Evolutionary conservation across 306 rosid species (phyloP), one percentile per base, ranked within the genome.

Genomic region (Cercis canadensis): DNA sequence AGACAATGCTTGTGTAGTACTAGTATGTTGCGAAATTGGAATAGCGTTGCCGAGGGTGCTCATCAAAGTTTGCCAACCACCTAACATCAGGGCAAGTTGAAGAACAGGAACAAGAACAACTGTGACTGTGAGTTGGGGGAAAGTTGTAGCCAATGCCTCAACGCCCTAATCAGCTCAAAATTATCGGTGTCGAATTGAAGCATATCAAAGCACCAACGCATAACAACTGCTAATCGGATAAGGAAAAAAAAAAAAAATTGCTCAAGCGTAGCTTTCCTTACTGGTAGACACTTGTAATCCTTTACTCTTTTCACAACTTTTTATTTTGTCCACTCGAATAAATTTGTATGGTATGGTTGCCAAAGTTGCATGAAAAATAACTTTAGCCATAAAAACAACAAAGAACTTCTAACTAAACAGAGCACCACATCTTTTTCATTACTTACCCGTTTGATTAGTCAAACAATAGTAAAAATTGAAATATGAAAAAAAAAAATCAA

Each of bases 41-140:
- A 75, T 19, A 55, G 65, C 45, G 33, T 54, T 13, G 36, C 65
- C 40, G 32, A 43, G 56, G 43, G 57, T 8, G 73, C 69, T 69
- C 9, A 49, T 37, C 8, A 76, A 44, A 14, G 53, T 39, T n/a
- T 49, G 57, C 57, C 65, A 53, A 40, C 77, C 64, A 21, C 57
- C 67, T 58, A 80, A 69, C 83, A 78, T 82, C 45, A 24, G 54
- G n/a, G n/a, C n/a, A n/a, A n/a, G n/a, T n/a, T n/a, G n/a, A n/a
- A n/a, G 44, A 62, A n/a, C 61, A 39, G 11, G 31, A 41, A 14
- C 57, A 70, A 60, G 61, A 50, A 49, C 49, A 47, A 31, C 62
- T 2, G 43, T 32, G 21, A 17, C 43, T 57, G 19, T 14, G 18
- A 49, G 31, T 21, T 14, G 68, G 54, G 12, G 2, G 10, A 4